These are phyloP conservation scores for Colletotrichum gigasporum DNA, from an alignment of 2,329 filamentous ascomycete species.

Conservation along the genomic window DNA sequence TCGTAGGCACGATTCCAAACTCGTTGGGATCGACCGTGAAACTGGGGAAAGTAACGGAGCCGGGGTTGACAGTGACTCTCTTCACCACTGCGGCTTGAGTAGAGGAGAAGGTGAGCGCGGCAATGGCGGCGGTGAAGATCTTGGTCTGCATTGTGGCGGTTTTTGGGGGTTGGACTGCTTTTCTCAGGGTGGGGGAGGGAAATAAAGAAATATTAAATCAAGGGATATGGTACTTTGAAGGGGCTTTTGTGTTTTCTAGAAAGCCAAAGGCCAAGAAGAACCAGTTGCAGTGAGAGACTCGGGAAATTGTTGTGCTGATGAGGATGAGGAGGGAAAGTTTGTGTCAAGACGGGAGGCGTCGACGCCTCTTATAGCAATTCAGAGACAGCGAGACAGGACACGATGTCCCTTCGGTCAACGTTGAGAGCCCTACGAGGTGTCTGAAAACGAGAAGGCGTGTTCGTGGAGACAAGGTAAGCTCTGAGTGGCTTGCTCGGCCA, in stretches of 20 bases:
- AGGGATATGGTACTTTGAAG: neutral
- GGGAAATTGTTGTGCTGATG: neutral
- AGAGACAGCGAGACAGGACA: neutral
- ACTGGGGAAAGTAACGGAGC: neutral
- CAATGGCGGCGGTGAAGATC: conserved; percentile 24
- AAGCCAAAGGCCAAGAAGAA: neutral
- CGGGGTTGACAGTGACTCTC: neutral
- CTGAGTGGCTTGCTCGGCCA: neutral
- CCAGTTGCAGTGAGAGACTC: neutral
- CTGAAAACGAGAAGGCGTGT: conserved; percentile 1
- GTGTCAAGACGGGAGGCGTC: neutral
- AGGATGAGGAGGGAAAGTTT: neutral
- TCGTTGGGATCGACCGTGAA: neutral
- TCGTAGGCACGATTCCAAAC: neutral
- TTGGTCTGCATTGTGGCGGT: conserved; percentile 30
- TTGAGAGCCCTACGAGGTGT: neutral
- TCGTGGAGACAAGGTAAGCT: neutral
- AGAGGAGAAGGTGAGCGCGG: conserved; percentile 23
- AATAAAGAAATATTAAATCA: neutral
- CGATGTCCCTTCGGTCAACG: neutral
- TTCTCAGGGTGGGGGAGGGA: neutral
- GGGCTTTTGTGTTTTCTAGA: neutral
- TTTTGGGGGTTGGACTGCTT: neutral
- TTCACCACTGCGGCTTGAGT: conserved; percentile 4
- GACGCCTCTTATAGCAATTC: conserved; percentile 21